A percentile compares a stretch with the other conserved stretches of the same genome.
Evolutionary conservation across 1,139 yeast genomes (phyloP).

Genomic region (Blastobotrys serpentis): DNA sequence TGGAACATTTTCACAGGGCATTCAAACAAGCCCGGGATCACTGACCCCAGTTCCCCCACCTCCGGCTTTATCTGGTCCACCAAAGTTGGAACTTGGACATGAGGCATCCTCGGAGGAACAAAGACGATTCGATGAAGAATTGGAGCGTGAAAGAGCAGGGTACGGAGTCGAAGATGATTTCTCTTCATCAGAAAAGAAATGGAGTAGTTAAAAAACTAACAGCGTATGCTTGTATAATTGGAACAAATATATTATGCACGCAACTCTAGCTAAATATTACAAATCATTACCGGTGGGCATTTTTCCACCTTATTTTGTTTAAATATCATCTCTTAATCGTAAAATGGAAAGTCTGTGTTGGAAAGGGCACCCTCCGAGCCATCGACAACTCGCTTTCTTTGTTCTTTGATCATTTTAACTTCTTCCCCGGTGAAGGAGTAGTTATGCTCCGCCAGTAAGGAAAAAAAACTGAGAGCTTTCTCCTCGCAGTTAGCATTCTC

Average conservation of each 20-base stretch:
- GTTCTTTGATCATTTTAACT: conserved; percentile 41
- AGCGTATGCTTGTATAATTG: not conserved
- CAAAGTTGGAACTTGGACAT: conserved; percentile 4
- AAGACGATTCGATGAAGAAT: conserved; percentile 32
- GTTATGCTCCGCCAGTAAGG: conserved; percentile 47
- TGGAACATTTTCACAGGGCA: conserved; percentile 1
- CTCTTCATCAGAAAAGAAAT: conserved; percentile 36
- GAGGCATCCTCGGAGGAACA: conserved; percentile 24
- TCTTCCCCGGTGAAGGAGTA: conserved; percentile 53
- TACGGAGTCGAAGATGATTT: conserved; percentile 32
- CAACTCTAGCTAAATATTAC: conserved; percentile 1
- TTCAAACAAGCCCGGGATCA: conserved; percentile 14
- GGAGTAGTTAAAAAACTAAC: conserved; percentile 23
- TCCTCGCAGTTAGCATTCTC: conserved; percentile 54
- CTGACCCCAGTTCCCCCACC: conserved; percentile 21
- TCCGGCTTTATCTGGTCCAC: conserved; percentile 20
- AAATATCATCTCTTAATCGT: conserved; percentile 7
- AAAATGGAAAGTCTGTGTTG: conserved; percentile 24
- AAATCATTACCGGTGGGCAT: conserved; percentile 8
- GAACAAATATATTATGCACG: not conserved
- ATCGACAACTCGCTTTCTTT: conserved; percentile 37
- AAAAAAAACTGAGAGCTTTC: conserved; percentile 55
- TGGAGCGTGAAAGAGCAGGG: conserved; percentile 35
- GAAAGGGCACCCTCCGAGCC: conserved; percentile 20
- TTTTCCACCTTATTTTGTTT: not conserved